Base-by-base conservation (phyloP, 108 stramenopile species). In the Nitzschia putrida region DNA sequence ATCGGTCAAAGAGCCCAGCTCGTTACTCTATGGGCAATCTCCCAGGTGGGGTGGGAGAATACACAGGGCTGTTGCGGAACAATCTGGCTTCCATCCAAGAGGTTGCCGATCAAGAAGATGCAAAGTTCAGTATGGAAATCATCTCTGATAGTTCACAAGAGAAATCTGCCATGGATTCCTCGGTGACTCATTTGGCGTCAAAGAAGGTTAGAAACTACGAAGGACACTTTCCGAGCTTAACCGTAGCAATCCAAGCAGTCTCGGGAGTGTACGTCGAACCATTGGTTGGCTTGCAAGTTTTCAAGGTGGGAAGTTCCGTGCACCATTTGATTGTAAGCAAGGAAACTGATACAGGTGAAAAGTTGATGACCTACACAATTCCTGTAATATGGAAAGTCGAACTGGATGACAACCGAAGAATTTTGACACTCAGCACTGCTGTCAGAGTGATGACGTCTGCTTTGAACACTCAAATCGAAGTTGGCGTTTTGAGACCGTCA, bases 351-450 rank as follows among this genome's bases (percentile, higher is more conserved):
- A 53, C 37, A 38, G 25, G 54, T 14, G 40, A 25, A 13, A 38
- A 49, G 29, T 41, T 25, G 9, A 71, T 66, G 7, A 13, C 64
- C 44, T 58, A 53, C 56, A 64, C 49, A 20, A 57, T 85, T 21
- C 76, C 69, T 40, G 70, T 88, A 42, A 57, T 84, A 38, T 88
- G 88, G 88, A 81, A 66, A 9, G 83, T 87, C 21, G 79, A 80
- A 58, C 61, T 85, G 26, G 81, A 85, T 58, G 82, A 90, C 43
- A 87, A 85, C 41, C 80, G 85, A 23, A 38, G 85, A 50, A 72
- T 90, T 25, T 57, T 90, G 21, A 90, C 86, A 7, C 63, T 90
- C 1, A 85, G 86, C 64, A 80, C 83, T 26, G 80, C 86, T 39
- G 78, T 85, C 13, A 67, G 70, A 11, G 66, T 90, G 21, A 40